phyloP scores from a whole-genome alignment of 805 yeast genomes.

The Wickerhamiella cacticola region DNA sequence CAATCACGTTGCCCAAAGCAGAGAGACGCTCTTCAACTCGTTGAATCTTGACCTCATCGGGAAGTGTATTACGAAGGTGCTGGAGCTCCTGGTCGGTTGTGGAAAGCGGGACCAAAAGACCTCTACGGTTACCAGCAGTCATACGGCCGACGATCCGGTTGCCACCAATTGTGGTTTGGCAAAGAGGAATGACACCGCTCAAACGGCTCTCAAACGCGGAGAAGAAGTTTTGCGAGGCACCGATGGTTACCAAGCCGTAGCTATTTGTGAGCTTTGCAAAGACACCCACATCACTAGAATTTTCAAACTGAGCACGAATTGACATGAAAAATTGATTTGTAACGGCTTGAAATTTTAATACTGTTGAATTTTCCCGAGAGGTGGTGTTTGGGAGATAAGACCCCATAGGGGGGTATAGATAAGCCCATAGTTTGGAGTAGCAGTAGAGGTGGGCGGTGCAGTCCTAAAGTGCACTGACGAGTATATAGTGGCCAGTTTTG shows the following conservation, averaged over 20 bases:
- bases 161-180: conserved; percentile 96
- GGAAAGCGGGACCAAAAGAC: conserved; percentile 90
- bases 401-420: too few species aligned
- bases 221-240: conserved; percentile 73
- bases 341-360: not conserved
- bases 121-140: conserved; percentile 98
- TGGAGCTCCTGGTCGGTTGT: conserved; percentile 97
- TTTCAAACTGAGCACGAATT: conserved; percentile 26
- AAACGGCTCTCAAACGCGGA: conserved; percentile 96
- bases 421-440: too few species aligned
- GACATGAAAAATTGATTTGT: conserved; percentile 17
- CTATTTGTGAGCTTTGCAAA: conserved; percentile 74
- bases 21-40: conserved; percentile 96
- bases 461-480: too few species aligned
- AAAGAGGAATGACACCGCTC: conserved; percentile 92
- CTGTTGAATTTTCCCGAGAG: not conserved
- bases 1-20: conserved; percentile 94
- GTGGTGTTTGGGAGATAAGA: not conserved
- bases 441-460: too few species aligned
- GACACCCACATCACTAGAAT: conserved; percentile 27
- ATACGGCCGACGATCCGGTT: conserved; percentile 95
- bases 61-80: conserved; percentile 92
- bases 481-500: too few species aligned
- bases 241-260: conserved; percentile 90
- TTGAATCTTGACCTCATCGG: conserved; percentile 90